phyloP scores from a whole-genome alignment of 371 early-diverging fungal species.

The Mucor irregularis region DNA sequence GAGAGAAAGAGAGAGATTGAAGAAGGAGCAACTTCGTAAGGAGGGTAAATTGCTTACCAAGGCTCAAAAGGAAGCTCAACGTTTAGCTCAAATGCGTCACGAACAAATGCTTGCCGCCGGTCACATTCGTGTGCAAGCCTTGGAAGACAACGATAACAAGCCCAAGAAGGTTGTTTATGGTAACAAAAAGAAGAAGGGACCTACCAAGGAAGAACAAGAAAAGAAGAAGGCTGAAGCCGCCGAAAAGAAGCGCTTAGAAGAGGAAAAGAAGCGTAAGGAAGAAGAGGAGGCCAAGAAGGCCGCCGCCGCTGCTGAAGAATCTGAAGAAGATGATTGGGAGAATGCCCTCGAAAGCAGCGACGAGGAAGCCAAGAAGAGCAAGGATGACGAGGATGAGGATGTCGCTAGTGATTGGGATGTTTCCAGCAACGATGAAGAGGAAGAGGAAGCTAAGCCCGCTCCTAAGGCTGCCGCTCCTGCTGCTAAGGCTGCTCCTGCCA shows the following conservation, averaged over 20 bases:
- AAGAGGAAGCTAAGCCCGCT: conserved; percentile 35
- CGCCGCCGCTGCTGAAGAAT: conserved; percentile 41
- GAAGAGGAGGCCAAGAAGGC: conserved; percentile 48
- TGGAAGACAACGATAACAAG: conserved; percentile 47
- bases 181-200: conserved; percentile 64
- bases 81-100: conserved; percentile 69
- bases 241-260: conserved; percentile 44
- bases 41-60: conserved; percentile 92
- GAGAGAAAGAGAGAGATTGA: conserved; percentile 52
- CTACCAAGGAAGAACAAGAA: conserved; percentile 40
- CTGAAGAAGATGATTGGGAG: conserved; percentile 52
- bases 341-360: conserved; percentile 50
- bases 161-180: conserved; percentile 54
- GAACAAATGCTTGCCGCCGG: conserved; percentile 82
- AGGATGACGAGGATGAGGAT: conserved; percentile 35
- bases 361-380: conserved; percentile 32
- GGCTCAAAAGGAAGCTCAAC: conserved; percentile 89
- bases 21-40: conserved; percentile 88
- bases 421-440: conserved; percentile 52
- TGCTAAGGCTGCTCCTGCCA: conserved; percentile 33
- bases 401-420: conserved; percentile 72
- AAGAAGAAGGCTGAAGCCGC: conserved; percentile 40
- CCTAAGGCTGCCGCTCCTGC: conserved; percentile 28
- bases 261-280: conserved; percentile 47
- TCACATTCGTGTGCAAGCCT: conserved; percentile 75